A percentile compares a stretch with the other conserved stretches of the same genome.
These are phyloP conservation scores for Exserohilum turcica DNA, from an alignment of 2,329 filamentous ascomycete species.

Conservation along the genomic window DNA sequence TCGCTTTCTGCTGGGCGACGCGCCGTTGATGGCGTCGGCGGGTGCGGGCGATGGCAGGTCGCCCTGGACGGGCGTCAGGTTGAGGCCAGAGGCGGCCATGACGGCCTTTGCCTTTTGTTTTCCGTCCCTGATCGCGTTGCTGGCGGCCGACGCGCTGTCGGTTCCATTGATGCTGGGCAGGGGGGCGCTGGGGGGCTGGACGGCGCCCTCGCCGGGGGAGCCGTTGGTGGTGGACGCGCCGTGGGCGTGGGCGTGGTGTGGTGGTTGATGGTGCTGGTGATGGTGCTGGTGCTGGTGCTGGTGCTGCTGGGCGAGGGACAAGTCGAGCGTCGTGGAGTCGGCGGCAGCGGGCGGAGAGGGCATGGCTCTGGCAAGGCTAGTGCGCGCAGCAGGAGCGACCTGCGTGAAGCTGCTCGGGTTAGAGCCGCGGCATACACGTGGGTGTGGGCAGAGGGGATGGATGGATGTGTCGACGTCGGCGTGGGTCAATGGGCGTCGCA, in stretches of 20 bases:
- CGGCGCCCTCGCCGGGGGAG: conserved; percentile 38
- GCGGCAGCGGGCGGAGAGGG: conserved; percentile 41
- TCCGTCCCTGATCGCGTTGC: conserved; percentile 60
- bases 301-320: conserved; percentile 27
- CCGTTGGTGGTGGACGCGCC: conserved; percentile 44
- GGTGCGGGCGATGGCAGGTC: conserved; percentile 39
- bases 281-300: conserved; percentile 3
- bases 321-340: conserved; percentile 31
- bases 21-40: conserved; percentile 54
- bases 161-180: conserved; percentile 32
- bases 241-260: too few relatives aligned
- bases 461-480: conserved; percentile 18
- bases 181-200: conserved; percentile 40
- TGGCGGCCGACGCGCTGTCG: conserved; percentile 36
- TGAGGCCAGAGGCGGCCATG: conserved; percentile 58
- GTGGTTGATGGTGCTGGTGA: conserved; percentile 31
- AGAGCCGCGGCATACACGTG: conserved; percentile 36
- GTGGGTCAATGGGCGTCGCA: conserved; percentile 33
- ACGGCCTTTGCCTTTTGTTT: conserved; percentile 66
- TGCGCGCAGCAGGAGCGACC: conserved; percentile 38
- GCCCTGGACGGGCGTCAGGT: conserved; percentile 36
- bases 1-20: conserved; percentile 60
- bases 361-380: conserved; percentile 36
- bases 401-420: conserved; percentile 37
- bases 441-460: conserved; percentile 16